A percentile compares a stretch with the other conserved stretches of the same genome.
Evolutionary conservation across 2,329 filamentous ascomycete genomes (phyloP).

Genomic region (Botryosphaeria agaves): DNA sequence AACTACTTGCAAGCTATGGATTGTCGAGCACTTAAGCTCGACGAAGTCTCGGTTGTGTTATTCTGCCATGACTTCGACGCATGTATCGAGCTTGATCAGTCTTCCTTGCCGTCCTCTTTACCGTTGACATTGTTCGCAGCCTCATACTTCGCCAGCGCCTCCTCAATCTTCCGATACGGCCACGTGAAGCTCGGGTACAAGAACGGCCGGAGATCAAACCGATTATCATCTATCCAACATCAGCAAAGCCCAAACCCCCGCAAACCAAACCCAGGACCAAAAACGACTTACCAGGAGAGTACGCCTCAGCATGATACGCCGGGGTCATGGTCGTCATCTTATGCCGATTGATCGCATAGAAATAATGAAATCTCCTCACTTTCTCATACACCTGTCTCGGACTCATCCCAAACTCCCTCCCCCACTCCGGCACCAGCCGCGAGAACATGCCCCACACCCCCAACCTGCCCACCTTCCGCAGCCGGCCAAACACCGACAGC

Average conservation of each 20-base stretch:
- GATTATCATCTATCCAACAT: constrained; percentile 44
- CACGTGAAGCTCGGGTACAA: constrained; percentile 32
- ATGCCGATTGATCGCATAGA: constrained; percentile 47
- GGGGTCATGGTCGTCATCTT: constrained; percentile 46
- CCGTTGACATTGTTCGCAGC: too few relatives aligned
- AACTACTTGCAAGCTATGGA: too few relatives aligned
- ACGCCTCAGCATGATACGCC: constrained; percentile 34
- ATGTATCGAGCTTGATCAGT: too few relatives aligned
- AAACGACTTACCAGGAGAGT: too few relatives aligned
- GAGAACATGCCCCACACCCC: constrained; percentile 38
- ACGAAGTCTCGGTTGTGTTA: too few relatives aligned
- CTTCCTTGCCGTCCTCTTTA: constrained; percentile 2
- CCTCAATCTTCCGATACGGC: constrained; percentile 32
- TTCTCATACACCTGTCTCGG: constrained; percentile 17
- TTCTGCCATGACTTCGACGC: too few relatives aligned
- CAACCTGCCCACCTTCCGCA: constrained; percentile 37
- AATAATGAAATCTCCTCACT: constrained; percentile 28
- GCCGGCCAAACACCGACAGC: constrained; percentile 27
- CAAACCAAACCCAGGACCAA: too few relatives aligned
- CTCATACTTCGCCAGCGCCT: constrained; percentile 25
- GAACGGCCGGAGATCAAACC: constrained; percentile 40
- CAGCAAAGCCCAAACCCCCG: too few relatives aligned
- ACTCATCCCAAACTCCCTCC: constrained; percentile 13
- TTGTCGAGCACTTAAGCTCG: too few relatives aligned
- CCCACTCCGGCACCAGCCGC: constrained; percentile 34